phyloP scores from a whole-genome alignment of 257 asterid genomes.

The Apocynum venetum region DNA sequence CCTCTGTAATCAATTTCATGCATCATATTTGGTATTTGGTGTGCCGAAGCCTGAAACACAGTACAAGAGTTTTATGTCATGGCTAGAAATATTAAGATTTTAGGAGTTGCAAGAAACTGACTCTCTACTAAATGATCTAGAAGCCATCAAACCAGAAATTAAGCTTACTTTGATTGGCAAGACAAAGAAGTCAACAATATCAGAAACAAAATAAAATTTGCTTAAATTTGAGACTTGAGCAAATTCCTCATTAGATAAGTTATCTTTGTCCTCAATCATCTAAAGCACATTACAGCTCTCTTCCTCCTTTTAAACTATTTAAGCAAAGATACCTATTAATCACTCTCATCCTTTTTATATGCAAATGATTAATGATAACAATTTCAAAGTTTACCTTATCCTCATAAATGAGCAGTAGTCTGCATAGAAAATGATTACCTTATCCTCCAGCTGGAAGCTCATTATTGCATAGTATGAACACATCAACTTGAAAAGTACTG shows the following conservation, averaged over 20 bases:
- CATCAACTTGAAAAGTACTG: slow-evolving; percentile 86
- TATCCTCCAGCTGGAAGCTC: slow-evolving; percentile 70
- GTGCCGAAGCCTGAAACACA: slow-evolving; percentile 36
- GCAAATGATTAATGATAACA: not conserved
- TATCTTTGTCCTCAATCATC: not conserved
- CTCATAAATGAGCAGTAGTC: not conserved
- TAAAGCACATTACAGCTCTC: slow-evolving; percentile 3
- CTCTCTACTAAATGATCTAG: not conserved
- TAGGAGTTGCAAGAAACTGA: not conserved
- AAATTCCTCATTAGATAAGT: not conserved
- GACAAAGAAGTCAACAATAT: not conserved
- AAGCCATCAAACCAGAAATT: not conserved
- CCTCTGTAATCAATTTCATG: slow-evolving; percentile 16
- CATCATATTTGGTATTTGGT: slow-evolving; percentile 28
- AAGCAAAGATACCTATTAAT: not conserved
- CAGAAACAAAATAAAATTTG: not conserved
- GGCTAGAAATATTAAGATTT: not conserved
- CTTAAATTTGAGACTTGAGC: not conserved
- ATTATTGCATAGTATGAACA: slow-evolving; percentile 80
- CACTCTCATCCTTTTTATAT: not conserved
- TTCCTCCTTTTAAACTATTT: not conserved
- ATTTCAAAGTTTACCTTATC: too few species aligned
- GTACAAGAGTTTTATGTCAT: not conserved
- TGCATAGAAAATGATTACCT: slow-evolving; percentile 35
- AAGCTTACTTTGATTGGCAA: not conserved